Percentiles rank a stretch among this genome's conserved stretches.
phyloP scores from a whole-genome alignment of 1,284 basidiomycete genomes.

The Tilletia caries region DNA sequence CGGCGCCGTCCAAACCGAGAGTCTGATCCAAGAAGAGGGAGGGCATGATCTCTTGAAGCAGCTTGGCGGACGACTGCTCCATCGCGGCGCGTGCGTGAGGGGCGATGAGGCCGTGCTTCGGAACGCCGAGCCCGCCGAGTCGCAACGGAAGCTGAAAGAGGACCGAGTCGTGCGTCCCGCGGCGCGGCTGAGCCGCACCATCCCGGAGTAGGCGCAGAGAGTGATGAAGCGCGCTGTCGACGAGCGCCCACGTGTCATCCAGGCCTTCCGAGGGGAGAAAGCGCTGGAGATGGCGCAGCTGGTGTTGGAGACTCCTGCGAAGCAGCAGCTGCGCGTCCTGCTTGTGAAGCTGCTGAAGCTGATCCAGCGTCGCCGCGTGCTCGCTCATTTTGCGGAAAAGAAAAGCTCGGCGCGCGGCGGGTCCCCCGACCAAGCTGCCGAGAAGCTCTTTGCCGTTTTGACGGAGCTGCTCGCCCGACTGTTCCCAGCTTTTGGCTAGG shows the following conservation, averaged over 20 bases:
- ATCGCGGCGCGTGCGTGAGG: background rate
- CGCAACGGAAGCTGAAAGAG: background rate
- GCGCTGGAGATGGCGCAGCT: background rate
- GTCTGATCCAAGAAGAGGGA: background rate
- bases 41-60: background rate
- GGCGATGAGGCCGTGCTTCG: background rate
- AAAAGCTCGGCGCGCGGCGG: background rate
- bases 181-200: background rate
- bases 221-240: background rate
- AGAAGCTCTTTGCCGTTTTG: background rate
- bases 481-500: background rate
- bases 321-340: background rate
- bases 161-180: background rate
- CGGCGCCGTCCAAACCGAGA: background rate
- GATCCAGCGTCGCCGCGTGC: background rate
- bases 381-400: background rate
- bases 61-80: background rate
- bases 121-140: background rate
- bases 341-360: background rate
- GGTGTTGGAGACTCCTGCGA: background rate
- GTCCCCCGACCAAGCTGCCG: background rate
- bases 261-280: background rate
- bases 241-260: background rate
- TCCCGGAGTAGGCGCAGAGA: background rate
- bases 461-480: background rate